These are phyloP conservation scores for Coemansia sp. DNA, from an alignment of 192 early-diverging fungal genomes.

Conservation along the genomic window DNA sequence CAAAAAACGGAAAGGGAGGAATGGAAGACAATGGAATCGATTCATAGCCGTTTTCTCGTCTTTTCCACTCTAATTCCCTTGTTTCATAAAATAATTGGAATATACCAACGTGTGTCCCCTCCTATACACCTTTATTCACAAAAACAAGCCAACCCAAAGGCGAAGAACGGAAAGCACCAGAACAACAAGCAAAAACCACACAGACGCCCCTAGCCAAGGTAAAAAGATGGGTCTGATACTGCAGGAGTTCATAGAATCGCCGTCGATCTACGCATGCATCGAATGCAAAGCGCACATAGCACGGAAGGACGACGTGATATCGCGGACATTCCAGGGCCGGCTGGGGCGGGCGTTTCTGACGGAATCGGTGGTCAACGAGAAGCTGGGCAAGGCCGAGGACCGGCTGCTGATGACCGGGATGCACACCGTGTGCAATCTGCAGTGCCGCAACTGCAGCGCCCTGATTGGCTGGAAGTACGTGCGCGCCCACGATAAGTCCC, in stretches of 20 bases:
- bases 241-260: conserved; percentile 38
- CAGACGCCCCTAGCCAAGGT: too few relatives aligned
- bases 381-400: conserved; percentile 38
- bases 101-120: too few relatives aligned
- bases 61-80: too few relatives aligned
- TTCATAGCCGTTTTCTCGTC: too few relatives aligned
- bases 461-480: conserved; percentile 52
- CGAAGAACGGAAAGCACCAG: too few relatives aligned
- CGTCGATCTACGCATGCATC: conserved; percentile 35
- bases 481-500: conserved; percentile 31
- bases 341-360: conserved; percentile 45
- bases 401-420: conserved; percentile 52
- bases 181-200: too few relatives aligned
- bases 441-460: conserved; percentile 32
- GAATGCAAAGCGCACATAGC: conserved; percentile 44
- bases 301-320: conserved; percentile 33
- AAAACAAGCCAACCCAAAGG: too few relatives aligned
- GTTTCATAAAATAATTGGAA: too few relatives aligned
- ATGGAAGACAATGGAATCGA: too few relatives aligned
- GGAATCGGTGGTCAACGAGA: conserved; percentile 42
- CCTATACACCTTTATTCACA: too few relatives aligned
- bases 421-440: conserved; percentile 49
- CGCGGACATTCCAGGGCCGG: conserved; percentile 45
- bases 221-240: conserved; percentile 41
- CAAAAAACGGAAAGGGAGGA: too few relatives aligned